phyloP scores from a whole-genome alignment of 495 filamentous ascomycete species.

The Penicillium soppii region DNA sequence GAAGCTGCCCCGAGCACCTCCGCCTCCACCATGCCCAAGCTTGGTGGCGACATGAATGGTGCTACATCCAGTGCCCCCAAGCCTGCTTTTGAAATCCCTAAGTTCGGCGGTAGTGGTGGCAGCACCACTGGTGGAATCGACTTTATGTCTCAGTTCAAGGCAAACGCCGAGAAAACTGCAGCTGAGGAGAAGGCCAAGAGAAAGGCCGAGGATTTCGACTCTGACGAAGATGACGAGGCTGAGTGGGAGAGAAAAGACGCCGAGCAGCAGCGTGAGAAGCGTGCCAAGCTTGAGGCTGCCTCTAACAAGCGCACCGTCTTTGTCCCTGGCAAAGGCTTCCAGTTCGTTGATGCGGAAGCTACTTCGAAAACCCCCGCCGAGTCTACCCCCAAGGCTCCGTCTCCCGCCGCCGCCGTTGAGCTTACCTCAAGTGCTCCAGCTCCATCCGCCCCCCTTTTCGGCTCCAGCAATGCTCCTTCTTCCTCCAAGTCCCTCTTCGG shows the following conservation, averaged over 20 bases:
- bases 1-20: constrained; percentile 8
- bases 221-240: constrained; percentile 52
- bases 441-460: too few relatives aligned
- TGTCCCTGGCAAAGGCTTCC: constrained; percentile 40
- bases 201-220: constrained; percentile 57
- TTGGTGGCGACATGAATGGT: background rate
- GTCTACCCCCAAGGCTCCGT: too few relatives aligned
- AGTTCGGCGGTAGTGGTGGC: constrained; percentile 34
- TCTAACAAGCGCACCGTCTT: constrained; percentile 37
- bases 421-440: too few relatives aligned
- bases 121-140: constrained; percentile 17
- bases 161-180: constrained; percentile 30
- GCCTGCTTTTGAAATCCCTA: constrained; percentile 27
- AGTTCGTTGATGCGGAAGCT: constrained; percentile 29
- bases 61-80: background rate
- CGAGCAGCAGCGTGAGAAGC: constrained; percentile 46
- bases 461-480: background rate
- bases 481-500: background rate
- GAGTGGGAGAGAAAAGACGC: constrained; percentile 49
- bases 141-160: constrained; percentile 41
- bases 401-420: constrained; percentile 3
- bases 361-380: too few relatives aligned
- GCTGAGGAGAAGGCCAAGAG: constrained; percentile 49
- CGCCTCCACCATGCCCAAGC: background rate
- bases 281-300: constrained; percentile 31